phyloP scores from a whole-genome alignment of 257 asterid genomes.

The Gentiana straminea region DNA sequence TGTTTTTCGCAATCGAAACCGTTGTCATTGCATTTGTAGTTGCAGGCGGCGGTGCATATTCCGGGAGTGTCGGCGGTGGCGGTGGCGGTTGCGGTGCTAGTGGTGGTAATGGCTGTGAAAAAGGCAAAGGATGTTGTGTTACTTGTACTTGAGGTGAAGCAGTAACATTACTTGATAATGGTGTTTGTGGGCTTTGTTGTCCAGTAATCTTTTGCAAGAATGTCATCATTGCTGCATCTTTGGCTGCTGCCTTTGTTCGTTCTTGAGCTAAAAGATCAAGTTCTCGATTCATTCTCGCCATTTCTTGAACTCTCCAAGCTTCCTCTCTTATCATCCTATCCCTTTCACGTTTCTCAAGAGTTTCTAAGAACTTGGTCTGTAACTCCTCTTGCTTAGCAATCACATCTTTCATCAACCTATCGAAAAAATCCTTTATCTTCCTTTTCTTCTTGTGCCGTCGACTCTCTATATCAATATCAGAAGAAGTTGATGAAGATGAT shows the following conservation, averaged over 20 bases:
- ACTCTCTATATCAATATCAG: slow-evolving; percentile 67
- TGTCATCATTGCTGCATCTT: slow-evolving; percentile 66
- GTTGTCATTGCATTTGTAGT: slow-evolving; percentile 6
- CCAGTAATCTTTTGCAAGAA: slow-evolving; percentile 57
- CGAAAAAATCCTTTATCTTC: slow-evolving; percentile 80
- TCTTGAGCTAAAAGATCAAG: slow-evolving; percentile 69
- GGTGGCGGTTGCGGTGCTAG: too few species aligned
- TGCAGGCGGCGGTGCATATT: neutral
- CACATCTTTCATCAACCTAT: slow-evolving; percentile 51
- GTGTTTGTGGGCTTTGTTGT: slow-evolving; percentile 32
- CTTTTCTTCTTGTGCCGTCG: slow-evolving; percentile 51
- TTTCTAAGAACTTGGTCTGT: slow-evolving; percentile 62
- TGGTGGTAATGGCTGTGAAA: neutral
- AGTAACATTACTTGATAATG: slow-evolving; percentile 14
- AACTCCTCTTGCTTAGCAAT: slow-evolving; percentile 68
- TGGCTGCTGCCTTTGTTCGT: slow-evolving; percentile 68
- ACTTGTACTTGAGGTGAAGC: slow-evolving; percentile 12
- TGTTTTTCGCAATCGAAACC: slow-evolving; percentile 14
- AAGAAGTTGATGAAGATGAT: slow-evolving; percentile 65
- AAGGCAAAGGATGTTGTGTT: neutral
- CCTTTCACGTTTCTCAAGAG: slow-evolving; percentile 64
- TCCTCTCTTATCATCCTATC: slow-evolving; percentile 70
- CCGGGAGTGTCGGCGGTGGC: neutral
- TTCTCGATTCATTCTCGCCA: slow-evolving; percentile 58
- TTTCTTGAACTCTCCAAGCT: slow-evolving; percentile 77